Base-by-base conservation (phyloP, 2,329 filamentous ascomycete genomes). In the Sporothrix pseudoabietina region DNA sequence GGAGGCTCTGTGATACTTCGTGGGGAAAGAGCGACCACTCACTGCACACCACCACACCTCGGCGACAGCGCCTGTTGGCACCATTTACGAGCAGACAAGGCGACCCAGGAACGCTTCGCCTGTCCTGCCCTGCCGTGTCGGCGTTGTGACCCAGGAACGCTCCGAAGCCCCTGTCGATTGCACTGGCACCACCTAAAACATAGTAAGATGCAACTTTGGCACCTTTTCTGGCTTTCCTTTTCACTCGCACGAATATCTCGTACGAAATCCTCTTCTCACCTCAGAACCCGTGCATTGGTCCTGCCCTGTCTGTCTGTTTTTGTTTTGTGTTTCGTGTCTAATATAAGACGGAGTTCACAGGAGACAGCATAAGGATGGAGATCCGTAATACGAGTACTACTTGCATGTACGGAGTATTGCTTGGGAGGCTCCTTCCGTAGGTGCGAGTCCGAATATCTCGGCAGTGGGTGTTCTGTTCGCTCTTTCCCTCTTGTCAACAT, bases 161-260 rank as follows among this genome's bases (percentile, higher is more conserved):
- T 57, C 68, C 52, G 68, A 57, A 30, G 49, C 68, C 68, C 52
- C 68, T 41, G 68, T 44, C 52, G 52, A 70, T 70, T 66, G 19
- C 57, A 63, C 57, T 41, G 57, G 65, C 63, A 49, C 63, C 39
- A 39, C n/a, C 22, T 22, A 65, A 65, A 32, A 32, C 55, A 26
- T 35, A 19, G 57, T 35, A 19, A 35, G 57, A 61, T 39, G 57
- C 57, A n/a, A 61, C 32, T 61, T 12, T 26, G 52, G n/a, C 22
- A 55, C 52, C 35, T 35, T 35, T 35, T 35, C 8, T 26, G 26
- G 26, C 26, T 35, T 35, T 55, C 30, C 52, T 26, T 22, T 55
- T 26, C 52, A 55, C 32, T 61, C 16, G 57, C 57, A 55, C 52
- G 52, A 55, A 55, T 55, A 65, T 41, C 59, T 65, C 59, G 59